Evolutionary conservation across 1,139 yeast species (phyloP), one percentile per base, ranked within the genome.

Genomic region (Spencermartinsiella ligniputridi): DNA sequence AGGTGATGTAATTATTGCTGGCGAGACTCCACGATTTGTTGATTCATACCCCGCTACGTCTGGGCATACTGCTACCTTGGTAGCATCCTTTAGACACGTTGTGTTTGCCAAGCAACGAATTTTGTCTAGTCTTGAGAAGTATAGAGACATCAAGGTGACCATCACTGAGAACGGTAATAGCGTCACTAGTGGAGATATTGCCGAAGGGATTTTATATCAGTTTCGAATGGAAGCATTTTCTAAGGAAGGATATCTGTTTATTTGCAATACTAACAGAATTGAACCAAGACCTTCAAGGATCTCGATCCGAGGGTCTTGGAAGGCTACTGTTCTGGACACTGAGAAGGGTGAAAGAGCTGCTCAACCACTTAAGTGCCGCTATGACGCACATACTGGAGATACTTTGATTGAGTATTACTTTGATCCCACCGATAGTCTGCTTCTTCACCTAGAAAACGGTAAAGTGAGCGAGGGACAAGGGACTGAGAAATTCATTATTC

Each of bases 351-450:
- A 35, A 35, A 18, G 21, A 13, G 24, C 38, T 6, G n/a, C 17
- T 5, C 12, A 19, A 18, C 38, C 38, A 11, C 27, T 35, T 11
- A 35, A 35, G 9, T 13, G 27, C 16, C 6, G 17, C 16, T 18
- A 13, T 18, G 21, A 35, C 15, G 8, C 32, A n/a, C 22, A 20
- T 9, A 13, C 21, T 5, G 27, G 27, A 11, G 11, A 35, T 11
- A 35, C 38, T 19, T n/a, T 19, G n/a, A 13, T 35, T 16, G 38
- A 35, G 13, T 35, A 35, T 35, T 35, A 35, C 17, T 35, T 35
- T 20, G 24, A 35, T 27, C 38, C 38, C 25, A 35, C 38, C 11
- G 38, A 35, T 4, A 35, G 38, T 16, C 15, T 20, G 15, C 24
- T 35, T 9, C 15, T 35, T n/a, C 36, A 33, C 9, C 12, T 16